phyloP scores from a whole-genome alignment of 257 asterid species.

The Plantago elongata region DNA sequence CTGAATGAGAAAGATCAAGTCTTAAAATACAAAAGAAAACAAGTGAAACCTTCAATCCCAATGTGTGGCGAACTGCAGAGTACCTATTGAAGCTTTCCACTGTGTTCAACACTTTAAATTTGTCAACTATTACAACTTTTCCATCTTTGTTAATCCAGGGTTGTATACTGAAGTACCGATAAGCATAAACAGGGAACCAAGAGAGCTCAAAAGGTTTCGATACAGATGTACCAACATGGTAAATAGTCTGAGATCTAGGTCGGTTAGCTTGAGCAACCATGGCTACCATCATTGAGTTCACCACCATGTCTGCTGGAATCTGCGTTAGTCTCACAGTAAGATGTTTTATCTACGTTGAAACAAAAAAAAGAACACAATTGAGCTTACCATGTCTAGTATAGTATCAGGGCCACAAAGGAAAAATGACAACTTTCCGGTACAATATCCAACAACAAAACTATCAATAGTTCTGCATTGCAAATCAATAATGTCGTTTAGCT shows the following conservation, averaged over 20 bases:
- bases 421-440: slow-evolving; percentile 19
- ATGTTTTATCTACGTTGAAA: background rate
- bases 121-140: slow-evolving; percentile 28
- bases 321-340: slow-evolving; percentile 18
- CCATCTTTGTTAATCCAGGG: slow-evolving; percentile 33
- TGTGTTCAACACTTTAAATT: slow-evolving; percentile 26
- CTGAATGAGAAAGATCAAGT: background rate
- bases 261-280: slow-evolving; percentile 48
- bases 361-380: background rate
- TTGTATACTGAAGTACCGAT: slow-evolving; percentile 43
- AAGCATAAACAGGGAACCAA: slow-evolving; percentile 37
- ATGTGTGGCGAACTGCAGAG: slow-evolving; percentile 27
- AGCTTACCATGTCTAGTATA: slow-evolving; percentile 17
- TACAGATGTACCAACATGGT: slow-evolving; percentile 72
- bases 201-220: slow-evolving; percentile 51
- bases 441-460: slow-evolving; percentile 20
- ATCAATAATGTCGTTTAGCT: background rate
- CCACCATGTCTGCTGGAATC: slow-evolving; percentile 98
- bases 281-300: slow-evolving; percentile 72
- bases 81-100: slow-evolving; percentile 33
- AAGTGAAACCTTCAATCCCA: slow-evolving; percentile 1
- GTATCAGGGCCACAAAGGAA: slow-evolving; percentile 19
- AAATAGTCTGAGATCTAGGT: slow-evolving; percentile 27
- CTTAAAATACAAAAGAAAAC: background rate
- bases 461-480: slow-evolving; percentile 17